Base-by-base conservation (phyloP, 2,329 filamentous ascomycete species). In the Chaetomium globosum region DNA sequence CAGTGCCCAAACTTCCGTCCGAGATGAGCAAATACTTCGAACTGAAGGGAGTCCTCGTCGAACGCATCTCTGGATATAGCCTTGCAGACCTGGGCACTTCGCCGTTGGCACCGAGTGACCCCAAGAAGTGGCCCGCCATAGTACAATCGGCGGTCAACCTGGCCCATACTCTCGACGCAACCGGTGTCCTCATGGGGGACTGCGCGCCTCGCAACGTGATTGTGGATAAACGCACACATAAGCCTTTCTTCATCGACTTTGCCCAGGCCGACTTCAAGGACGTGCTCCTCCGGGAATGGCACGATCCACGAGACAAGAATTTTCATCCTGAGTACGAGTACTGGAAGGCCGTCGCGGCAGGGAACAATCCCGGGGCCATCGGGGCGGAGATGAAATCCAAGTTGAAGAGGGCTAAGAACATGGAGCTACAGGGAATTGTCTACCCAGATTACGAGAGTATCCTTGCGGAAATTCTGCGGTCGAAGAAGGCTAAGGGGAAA, bases 221-320 rank as follows among this genome's bases (percentile, higher is more conserved):
- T 3, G 48, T 52, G 2, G 31, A 60, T 12, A 10, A 5, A 2
- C 48, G 31, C 31, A 16, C 21, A 16, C 58, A 60, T 16, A 60
- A 19, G 31, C 58, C 58, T 30, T 60, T 52, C 46, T 53, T 60
- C 48, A 39, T 52, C 48, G 58, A 60, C 58, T 26, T 60, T 39
- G 48, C 46, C 21, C 30, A 60, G 10, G 26, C 48, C 16, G 7
- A 19, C 3, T 53, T 60, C 13, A 52, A 39, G 21, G 58, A 52
- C 4, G 28, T 5, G 13, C 21, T 60, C 48, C 10, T 53, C 16
- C 8, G 10, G 13, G 7, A 2, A 21, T 39, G 46, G 58, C 9
- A 4, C 19, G 58, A 43, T 23, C 26, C n/a, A 3, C 10, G 4
- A 28, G 30, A 60, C 48, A 49, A 43, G 16, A 23, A 30, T 10